Evolutionary conservation across 2,329 filamentous ascomycete species (phyloP).

Genomic region (Albifimbria verrucaria): DNA sequence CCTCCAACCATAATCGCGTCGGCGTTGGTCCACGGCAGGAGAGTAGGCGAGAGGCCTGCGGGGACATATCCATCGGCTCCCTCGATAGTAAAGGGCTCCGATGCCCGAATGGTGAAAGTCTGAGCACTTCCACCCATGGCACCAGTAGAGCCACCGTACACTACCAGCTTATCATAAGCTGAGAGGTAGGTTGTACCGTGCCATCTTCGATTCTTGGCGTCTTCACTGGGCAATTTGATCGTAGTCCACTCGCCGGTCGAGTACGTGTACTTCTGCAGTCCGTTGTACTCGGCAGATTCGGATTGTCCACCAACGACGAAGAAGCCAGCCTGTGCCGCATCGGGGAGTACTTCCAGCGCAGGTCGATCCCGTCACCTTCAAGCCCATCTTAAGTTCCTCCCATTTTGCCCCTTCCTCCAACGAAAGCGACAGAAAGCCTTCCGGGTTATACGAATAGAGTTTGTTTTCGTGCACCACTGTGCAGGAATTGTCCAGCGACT

Average conservation of each 20-base stretch:
- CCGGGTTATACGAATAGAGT: constrained; percentile 76
- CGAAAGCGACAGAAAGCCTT: constrained; percentile 71
- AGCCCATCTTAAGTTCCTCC: constrained; percentile 62
- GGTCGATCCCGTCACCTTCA: constrained; percentile 68
- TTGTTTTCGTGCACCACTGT: constrained; percentile 77
- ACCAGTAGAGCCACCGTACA: constrained; percentile 74
- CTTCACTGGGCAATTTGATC: constrained; percentile 39
- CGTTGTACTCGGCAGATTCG: constrained; percentile 56
- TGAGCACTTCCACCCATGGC: constrained; percentile 58
- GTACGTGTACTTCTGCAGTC: constrained; percentile 67
- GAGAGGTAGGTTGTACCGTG: constrained; percentile 77
- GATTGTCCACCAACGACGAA: constrained; percentile 77
- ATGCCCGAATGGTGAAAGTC: constrained; percentile 70
- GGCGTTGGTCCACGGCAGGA: constrained; percentile 70
- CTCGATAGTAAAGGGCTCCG: constrained; percentile 59
- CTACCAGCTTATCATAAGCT: constrained; percentile 66
- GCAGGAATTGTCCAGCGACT: constrained; percentile 73
- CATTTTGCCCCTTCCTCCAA: constrained; percentile 70
- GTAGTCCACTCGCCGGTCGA: constrained; percentile 51
- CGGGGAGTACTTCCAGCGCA: constrained; percentile 69
- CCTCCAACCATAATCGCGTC: constrained; percentile 76
- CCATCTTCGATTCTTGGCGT: constrained; percentile 66
- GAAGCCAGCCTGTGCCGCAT: constrained; percentile 59
- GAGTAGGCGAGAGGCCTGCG: constrained; percentile 63
- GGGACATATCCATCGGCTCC: constrained; percentile 59